Percentiles rank a stretch among this genome's conserved stretches.
Evolutionary conservation across 129 eudicot species (phyloP).

Genomic region (Flaveria sonorensis): DNA sequence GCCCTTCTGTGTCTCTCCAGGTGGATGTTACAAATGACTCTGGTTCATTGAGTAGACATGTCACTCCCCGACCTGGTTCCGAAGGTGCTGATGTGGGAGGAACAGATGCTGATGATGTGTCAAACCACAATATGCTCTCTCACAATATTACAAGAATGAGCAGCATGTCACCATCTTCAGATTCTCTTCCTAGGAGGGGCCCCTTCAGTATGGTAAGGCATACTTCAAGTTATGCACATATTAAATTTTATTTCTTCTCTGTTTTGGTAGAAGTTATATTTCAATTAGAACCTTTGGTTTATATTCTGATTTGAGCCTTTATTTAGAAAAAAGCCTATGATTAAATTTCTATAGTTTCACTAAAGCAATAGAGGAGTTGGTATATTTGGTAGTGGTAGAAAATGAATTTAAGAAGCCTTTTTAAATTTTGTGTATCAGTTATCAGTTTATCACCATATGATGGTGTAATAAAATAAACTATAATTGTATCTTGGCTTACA

Average conservation of each 20-base stretch:
- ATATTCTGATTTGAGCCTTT: background rate
- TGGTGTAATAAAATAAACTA: background rate
- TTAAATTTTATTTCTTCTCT: background rate
- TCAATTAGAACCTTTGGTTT: background rate
- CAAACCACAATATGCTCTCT: conserved; percentile 55
- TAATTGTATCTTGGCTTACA: no score
- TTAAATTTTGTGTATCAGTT: background rate
- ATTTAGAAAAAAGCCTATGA: background rate
- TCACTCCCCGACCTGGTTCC: conserved; percentile 67
- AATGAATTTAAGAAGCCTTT: background rate
- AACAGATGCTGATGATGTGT: conserved; percentile 57
- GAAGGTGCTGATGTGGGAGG: conserved; percentile 72
- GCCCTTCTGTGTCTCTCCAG: conserved; percentile 63
- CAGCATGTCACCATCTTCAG: conserved; percentile 85
- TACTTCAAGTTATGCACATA: conserved; percentile 36
- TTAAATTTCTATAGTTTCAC: background rate
- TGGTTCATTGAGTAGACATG: conserved; percentile 66
- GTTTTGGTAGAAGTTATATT: background rate
- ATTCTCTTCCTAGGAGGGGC: conserved; percentile 61
- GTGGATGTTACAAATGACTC: conserved; percentile 80
- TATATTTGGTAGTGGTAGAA: conserved; percentile 3
- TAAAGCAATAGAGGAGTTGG: conserved; percentile 25
- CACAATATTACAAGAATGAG: conserved; percentile 64
- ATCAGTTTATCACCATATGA: background rate
- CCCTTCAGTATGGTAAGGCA: conserved; percentile 60